phyloP scores from a whole-genome alignment of 163 green algal species.

The Prototheca wickerhamii region DNA sequence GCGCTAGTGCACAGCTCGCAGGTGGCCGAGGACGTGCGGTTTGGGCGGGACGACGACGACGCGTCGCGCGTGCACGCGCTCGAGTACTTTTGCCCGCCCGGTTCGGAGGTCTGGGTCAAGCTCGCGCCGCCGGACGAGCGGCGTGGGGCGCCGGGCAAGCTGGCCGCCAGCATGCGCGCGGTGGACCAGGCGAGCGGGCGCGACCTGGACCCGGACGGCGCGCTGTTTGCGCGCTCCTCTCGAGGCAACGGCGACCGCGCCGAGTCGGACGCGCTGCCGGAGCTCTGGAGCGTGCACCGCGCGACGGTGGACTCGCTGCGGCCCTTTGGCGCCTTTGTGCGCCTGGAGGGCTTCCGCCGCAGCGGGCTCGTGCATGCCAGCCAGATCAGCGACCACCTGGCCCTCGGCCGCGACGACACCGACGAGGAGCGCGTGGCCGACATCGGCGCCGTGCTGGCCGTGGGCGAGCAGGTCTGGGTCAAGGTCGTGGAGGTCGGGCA shows the following conservation, averaged over 20 bases:
- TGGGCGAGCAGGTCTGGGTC: slow-evolving; percentile 43
- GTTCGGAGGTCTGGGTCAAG: slow-evolving; percentile 55
- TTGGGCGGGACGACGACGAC: slow-evolving; percentile 54
- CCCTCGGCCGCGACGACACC: slow-evolving; percentile 33
- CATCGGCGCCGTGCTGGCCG: slow-evolving; percentile 13
- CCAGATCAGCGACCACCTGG: slow-evolving; percentile 23
- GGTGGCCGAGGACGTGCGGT: slow-evolving; percentile 37
- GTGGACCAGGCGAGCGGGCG: slow-evolving; percentile 51
- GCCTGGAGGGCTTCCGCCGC: slow-evolving; percentile 48
- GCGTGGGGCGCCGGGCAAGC: slow-evolving; percentile 12
- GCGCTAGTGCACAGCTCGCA: slow-evolving; percentile 58
- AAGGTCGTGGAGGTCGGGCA: slow-evolving; percentile 57
- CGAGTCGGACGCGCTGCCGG: slow-evolving; percentile 40
- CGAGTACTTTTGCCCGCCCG: slow-evolving; percentile 47
- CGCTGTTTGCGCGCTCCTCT: slow-evolving; percentile 1
- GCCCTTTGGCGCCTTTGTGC: slow-evolving; percentile 76
- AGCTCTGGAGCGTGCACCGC: slow-evolving; percentile 42
- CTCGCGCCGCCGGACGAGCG: slow-evolving; percentile 48
- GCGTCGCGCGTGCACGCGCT: slow-evolving; percentile 56
- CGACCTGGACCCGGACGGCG: slow-evolving; percentile 50
- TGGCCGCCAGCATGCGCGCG: slow-evolving; percentile 21
- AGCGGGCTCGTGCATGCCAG: slow-evolving; percentile 71
- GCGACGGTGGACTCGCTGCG: slow-evolving; percentile 39
- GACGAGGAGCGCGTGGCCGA: slow-evolving; percentile 55
- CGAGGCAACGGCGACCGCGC: slow-evolving; percentile 10